Evolutionary conservation across 2,329 filamentous ascomycete genomes (phyloP).

Genomic region (Trichoderma sp.): DNA sequence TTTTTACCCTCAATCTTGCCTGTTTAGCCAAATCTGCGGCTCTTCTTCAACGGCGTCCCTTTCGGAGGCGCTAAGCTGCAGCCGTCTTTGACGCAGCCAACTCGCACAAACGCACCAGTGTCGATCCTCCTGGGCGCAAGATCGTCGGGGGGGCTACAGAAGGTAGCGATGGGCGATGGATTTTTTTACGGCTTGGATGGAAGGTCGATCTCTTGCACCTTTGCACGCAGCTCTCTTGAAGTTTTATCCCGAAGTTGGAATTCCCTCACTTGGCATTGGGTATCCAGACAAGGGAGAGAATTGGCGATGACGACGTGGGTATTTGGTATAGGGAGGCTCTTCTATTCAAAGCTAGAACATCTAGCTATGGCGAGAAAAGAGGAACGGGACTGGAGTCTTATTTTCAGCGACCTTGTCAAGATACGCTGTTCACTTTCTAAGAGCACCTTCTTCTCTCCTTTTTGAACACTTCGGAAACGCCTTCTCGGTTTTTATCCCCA

Average conservation of each 20-base stretch:
- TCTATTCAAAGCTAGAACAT: conserved; percentile 30
- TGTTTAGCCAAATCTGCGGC: conserved; percentile 3
- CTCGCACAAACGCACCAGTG: neutral
- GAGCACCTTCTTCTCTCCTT: neutral
- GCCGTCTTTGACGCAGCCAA: neutral
- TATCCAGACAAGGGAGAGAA: neutral
- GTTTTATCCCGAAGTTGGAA: neutral
- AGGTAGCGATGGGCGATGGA: neutral
- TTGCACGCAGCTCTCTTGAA: neutral
- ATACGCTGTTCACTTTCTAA: conserved; percentile 1
- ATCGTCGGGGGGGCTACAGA: neutral
- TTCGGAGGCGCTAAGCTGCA: neutral
- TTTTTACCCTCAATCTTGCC: neutral
- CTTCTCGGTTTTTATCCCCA: neutral
- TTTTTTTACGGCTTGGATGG: neutral
- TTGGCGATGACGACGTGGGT: neutral
- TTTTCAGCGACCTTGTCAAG: neutral
- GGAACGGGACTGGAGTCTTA: neutral
- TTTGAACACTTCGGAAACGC: neutral
- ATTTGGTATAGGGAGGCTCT: neutral
- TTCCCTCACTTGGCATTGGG: conserved; percentile 1
- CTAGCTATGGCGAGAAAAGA: conserved; percentile 27
- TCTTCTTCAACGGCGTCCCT: conserved; percentile 13
- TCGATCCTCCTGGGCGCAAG: neutral
- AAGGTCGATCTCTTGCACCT: neutral